Conservation (phyloP, 345 rosid genomes). For the Lepidium aucheri region DNA sequence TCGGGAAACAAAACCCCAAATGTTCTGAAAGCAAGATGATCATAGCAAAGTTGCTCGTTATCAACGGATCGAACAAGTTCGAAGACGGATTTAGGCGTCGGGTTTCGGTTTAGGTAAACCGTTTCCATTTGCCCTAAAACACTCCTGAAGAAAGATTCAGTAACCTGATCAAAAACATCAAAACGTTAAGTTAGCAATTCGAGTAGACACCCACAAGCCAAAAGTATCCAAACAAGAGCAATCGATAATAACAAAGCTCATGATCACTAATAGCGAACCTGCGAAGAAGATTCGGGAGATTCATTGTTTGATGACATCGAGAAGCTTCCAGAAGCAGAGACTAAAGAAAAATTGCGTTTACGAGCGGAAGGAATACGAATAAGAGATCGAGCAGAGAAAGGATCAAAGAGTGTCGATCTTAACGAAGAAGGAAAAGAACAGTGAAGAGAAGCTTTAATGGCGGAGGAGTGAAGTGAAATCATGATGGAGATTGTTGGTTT, state of each 20-base stretch:
- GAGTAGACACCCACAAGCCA: background rate
- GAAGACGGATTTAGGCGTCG: conserved; percentile 75
- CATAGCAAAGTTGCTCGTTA: conserved; percentile 56
- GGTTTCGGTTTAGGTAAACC: conserved; percentile 66
- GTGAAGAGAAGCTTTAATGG: conserved; percentile 8
- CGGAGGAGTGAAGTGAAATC: conserved; percentile 15
- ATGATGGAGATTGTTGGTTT: background rate
- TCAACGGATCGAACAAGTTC: conserved; percentile 56
- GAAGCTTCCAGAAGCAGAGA: conserved; percentile 22
- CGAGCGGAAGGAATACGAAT: background rate
- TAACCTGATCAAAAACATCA: conserved; percentile 26
- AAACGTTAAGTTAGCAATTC: no score
- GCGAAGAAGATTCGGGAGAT: conserved; percentile 16
- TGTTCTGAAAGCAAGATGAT: conserved; percentile 89
- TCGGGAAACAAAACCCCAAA: conserved; percentile 52
- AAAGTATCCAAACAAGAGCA: background rate
- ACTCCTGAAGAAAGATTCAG: conserved; percentile 62
- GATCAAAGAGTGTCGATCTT: conserved; percentile 5
- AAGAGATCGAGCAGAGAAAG: conserved; percentile 3
- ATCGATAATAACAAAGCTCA: background rate
- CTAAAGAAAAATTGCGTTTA: conserved; percentile 16
- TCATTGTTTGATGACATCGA: conserved; percentile 20
- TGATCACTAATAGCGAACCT: conserved; percentile 19
- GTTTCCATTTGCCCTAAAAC: conserved; percentile 61
- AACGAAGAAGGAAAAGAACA: background rate